Percentiles rank a stretch among this genome's conserved stretches.
Evolutionary conservation across 805 yeast species (phyloP).

Genomic region (Clavispora phyllophila): DNA sequence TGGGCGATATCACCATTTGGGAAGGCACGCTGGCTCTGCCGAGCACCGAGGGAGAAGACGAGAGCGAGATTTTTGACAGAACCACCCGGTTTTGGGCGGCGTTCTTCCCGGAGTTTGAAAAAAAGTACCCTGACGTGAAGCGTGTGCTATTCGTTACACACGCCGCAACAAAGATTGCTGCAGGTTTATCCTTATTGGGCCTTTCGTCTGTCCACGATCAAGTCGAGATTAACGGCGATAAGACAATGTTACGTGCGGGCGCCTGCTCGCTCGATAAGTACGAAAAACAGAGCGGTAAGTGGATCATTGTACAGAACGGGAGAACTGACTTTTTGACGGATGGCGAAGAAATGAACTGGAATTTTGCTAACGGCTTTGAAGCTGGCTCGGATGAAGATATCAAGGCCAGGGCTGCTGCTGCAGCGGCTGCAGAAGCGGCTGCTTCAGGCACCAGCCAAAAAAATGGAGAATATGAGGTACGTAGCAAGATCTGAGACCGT

Average conservation of each 20-base stretch:
- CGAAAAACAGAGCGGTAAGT: slow-evolving; percentile 26
- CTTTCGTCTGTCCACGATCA: slow-evolving; percentile 47
- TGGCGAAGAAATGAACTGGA: slow-evolving; percentile 96
- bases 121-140: slow-evolving; percentile 53
- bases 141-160: slow-evolving; percentile 76
- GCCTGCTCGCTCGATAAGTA: slow-evolving; percentile 80
- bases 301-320: slow-evolving; percentile 71
- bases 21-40: slow-evolving; percentile 54
- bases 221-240: slow-evolving; percentile 32
- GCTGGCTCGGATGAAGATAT: slow-evolving; percentile 91
- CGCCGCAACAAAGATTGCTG: slow-evolving; percentile 88
- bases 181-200: slow-evolving; percentile 72
- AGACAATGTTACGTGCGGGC: slow-evolving; percentile 56
- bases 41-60: slow-evolving; percentile 65
- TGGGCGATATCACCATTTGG: slow-evolving; percentile 32
- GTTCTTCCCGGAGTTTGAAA: slow-evolving; percentile 56
- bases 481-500: slow-evolving; percentile 4
- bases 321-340: slow-evolving; percentile 59
- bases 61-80: slow-evolving; percentile 62
- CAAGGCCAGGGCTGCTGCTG: slow-evolving; percentile 41
- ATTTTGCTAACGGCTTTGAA: slow-evolving; percentile 67
- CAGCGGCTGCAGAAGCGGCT: not conserved
- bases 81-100: slow-evolving; percentile 48
- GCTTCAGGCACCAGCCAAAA: not conserved
- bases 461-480: slow-evolving; percentile 15